phyloP scores from a whole-genome alignment of 1,284 basidiomycete genomes.

The Fomitopsis betulina region DNA sequence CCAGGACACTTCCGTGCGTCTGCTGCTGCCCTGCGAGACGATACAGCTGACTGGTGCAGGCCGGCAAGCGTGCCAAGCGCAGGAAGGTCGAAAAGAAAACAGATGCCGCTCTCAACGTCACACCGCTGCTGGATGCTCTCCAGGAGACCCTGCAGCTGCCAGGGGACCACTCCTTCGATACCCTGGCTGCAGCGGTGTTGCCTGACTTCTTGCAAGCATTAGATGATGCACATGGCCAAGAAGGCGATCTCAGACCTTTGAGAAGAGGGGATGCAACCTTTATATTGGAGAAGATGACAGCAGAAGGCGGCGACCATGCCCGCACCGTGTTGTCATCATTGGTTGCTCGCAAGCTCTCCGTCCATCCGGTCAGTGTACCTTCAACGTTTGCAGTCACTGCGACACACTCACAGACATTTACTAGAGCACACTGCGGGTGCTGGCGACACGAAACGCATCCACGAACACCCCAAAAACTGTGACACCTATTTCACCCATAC shows the following conservation, averaged over 20 bases:
- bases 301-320: not conserved
- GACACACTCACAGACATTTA: not conserved
- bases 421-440: slow-evolving; percentile 18
- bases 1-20: not conserved
- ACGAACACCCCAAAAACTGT: slow-evolving; percentile 8
- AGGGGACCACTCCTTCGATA: slow-evolving; percentile 18
- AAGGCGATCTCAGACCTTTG: not conserved
- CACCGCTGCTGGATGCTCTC: not conserved
- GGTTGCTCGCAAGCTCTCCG: slow-evolving; percentile 10
- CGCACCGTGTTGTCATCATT: slow-evolving; percentile 7
- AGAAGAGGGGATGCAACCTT: slow-evolving; percentile 7
- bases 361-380: slow-evolving; percentile 11
- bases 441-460: slow-evolving; percentile 10
- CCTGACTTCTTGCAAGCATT: slow-evolving; percentile 15
- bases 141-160: not conserved
- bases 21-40: not conserved
- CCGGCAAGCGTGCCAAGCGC: not conserved
- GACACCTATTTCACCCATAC: slow-evolving; percentile 15
- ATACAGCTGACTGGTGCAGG: not conserved
- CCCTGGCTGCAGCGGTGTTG: slow-evolving; percentile 16
- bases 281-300: slow-evolving; percentile 8
- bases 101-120: not conserved
- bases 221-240: slow-evolving; percentile 10
- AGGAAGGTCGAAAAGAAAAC: not conserved
- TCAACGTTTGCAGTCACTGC: not conserved